Evolutionary conservation across 768 basidiomycete species (phyloP).

Genomic region (Pleurotus giganteus): DNA sequence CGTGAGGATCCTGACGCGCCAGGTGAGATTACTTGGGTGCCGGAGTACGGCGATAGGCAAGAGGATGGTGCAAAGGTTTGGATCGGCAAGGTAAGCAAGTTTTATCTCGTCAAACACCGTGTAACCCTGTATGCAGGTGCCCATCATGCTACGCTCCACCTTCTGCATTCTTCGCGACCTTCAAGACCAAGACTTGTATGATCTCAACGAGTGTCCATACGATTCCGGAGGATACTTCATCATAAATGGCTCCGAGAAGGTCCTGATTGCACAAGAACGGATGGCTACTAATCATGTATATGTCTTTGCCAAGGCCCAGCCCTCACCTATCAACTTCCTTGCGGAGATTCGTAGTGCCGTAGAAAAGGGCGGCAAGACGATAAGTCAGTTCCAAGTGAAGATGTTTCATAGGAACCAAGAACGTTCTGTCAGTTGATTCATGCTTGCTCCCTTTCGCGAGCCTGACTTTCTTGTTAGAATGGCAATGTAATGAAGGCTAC

Average conservation of each 20-base stretch:
- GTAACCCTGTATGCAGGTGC: conserved; percentile 55
- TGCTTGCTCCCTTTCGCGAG: conserved; percentile 8
- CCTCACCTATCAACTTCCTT: conserved; percentile 92
- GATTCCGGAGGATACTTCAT: conserved; percentile 99
- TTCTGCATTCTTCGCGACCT: conserved; percentile 90
- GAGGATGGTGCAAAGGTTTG: conserved; percentile 83
- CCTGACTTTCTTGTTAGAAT: conserved; percentile 40
- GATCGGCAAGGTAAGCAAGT: conserved; percentile 77
- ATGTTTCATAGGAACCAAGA: conserved; percentile 92
- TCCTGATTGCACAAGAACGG: conserved; percentile 98
- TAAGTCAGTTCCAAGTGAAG: conserved; percentile 97
- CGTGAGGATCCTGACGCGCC: conserved; percentile 78
- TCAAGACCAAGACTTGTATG: conserved; percentile 77
- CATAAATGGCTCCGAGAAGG: conserved; percentile 99
- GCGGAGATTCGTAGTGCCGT: conserved; percentile 97
- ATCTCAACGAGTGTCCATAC: conserved; percentile 96
- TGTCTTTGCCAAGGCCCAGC: conserved; percentile 97
- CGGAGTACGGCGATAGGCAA: conserved; percentile 60
- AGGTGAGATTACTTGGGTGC: conserved; percentile 78
- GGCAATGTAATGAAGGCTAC: conserved; percentile 96
- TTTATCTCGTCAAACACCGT: not conserved
- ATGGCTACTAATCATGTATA: conserved; percentile 99
- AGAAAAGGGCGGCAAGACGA: conserved; percentile 97
- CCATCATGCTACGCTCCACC: conserved; percentile 95
- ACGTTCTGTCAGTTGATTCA: conserved; percentile 63